A percentile compares a stretch with the other conserved stretches of the same genome.
These are phyloP conservation scores for Lycium ferocissimum DNA, from an alignment of 257 asterid species.

Conservation along the genomic window DNA sequence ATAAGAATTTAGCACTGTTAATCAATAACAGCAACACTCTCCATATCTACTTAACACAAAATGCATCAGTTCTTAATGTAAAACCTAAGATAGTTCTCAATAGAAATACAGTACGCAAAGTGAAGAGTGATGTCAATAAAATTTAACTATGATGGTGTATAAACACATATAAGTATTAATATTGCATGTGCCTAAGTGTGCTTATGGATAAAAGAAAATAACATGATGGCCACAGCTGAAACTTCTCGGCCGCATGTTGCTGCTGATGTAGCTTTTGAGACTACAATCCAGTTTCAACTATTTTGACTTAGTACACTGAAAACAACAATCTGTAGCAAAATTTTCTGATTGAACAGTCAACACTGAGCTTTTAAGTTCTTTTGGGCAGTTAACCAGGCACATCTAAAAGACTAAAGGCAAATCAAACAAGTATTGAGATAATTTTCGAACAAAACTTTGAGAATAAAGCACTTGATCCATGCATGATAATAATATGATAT, in stretches of 20 bases:
- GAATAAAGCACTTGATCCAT: not conserved
- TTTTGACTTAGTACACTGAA: not conserved
- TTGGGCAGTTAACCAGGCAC: conserved; percentile 8
- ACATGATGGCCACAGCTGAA: not conserved
- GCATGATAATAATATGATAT: not conserved
- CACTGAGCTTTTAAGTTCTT: not conserved
- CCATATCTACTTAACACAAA: conserved; percentile 3
- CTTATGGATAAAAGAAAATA: not conserved
- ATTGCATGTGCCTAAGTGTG: not conserved
- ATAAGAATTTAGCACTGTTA: conserved; percentile 37
- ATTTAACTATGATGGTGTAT: not conserved
- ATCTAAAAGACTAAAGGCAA: not conserved
- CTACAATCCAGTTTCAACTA: not conserved
- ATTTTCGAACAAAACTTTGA: not conserved
- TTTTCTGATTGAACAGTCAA: not conserved
- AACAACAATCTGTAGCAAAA: not conserved
- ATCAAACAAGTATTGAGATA: conserved; percentile 10
- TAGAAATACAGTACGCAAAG: not conserved
- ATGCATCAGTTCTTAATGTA: conserved; percentile 3
- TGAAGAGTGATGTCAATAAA: not conserved
- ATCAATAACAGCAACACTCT: not conserved
- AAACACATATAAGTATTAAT: not conserved
- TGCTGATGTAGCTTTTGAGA: conserved; percentile 22
- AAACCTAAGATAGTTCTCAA: conserved; percentile 16
- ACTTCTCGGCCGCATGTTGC: not conserved